phyloP scores from a whole-genome alignment of 805 yeast species.

The Tetrapisispora taiwanensis region DNA sequence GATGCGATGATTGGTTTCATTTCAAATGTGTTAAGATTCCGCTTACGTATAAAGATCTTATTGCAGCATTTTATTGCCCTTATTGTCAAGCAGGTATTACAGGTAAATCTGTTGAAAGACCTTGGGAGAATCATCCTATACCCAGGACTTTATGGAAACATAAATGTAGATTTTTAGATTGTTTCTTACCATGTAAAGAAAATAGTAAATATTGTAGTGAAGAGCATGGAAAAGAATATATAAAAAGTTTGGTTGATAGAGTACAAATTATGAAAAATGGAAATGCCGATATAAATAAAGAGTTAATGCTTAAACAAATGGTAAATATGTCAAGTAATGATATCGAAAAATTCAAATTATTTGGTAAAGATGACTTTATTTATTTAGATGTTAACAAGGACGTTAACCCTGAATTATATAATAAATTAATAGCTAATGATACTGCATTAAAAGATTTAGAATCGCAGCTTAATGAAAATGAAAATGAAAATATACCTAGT shows the following conservation, averaged over 20 bases:
- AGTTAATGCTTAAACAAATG: constrained; percentile 10
- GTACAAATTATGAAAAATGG: not conserved
- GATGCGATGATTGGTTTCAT: constrained; percentile 93
- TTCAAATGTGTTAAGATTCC: constrained; percentile 63
- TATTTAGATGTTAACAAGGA: constrained; percentile 10
- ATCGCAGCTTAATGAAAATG: constrained; percentile 7
- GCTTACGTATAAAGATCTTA: constrained; percentile 40
- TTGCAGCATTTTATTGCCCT: constrained; percentile 61
- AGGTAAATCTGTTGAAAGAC: constrained; percentile 20
- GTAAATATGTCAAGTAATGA: constrained; percentile 4
- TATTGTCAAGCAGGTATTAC: constrained; percentile 45
- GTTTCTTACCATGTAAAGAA: constrained; percentile 32
- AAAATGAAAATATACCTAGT: constrained; percentile 9
- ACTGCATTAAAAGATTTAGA: constrained; percentile 10
- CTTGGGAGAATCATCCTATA: constrained; percentile 6
- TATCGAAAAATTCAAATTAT: constrained; percentile 9
- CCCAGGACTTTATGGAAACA: constrained; percentile 62
- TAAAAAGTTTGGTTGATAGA: constrained; percentile 7
- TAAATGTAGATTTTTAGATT: constrained; percentile 54
- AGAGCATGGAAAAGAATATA: constrained; percentile 49
- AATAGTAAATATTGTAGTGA: constrained; percentile 64
- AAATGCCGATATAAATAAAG: constrained; percentile 1
- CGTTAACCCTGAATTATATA: constrained; percentile 10
- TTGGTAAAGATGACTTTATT: constrained; percentile 17
- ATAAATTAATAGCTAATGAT: constrained; percentile 13